A percentile compares a stretch with the other conserved stretches of the same genome.
phyloP scores from a whole-genome alignment of 2,329 filamentous ascomycete species.

The Talaromyces sp. region DNA sequence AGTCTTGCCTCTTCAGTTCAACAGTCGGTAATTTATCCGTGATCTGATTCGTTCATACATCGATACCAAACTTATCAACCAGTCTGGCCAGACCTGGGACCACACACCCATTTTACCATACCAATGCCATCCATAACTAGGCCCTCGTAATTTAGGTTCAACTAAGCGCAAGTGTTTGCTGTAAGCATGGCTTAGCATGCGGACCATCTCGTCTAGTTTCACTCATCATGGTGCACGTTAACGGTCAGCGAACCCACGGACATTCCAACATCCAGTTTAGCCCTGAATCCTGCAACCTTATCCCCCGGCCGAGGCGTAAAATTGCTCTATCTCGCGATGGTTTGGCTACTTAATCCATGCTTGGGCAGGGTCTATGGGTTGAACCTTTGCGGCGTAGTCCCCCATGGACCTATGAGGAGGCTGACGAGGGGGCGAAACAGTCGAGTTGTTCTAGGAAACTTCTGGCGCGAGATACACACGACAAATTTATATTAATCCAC shows the following conservation, averaged over 20 bases:
- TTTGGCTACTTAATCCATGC: neutral
- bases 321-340: neutral
- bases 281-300: neutral
- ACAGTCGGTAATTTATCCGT: neutral
- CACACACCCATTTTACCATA: neutral
- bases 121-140: neutral
- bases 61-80: neutral
- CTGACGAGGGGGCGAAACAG: neutral
- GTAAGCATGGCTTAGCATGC: neutral
- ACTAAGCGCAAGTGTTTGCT: neutral
- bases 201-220: neutral
- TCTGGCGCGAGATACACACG: slow-evolving; percentile 3
- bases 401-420: neutral
- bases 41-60: neutral
- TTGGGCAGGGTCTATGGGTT: neutral
- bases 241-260: neutral
- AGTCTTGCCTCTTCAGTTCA: neutral
- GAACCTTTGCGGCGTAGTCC: neutral
- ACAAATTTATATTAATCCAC: slow-evolving; percentile 1
- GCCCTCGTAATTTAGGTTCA: slow-evolving; percentile 2
- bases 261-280: neutral
- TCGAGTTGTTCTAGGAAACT: neutral
- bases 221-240: neutral
- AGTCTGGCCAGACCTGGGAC: neutral
- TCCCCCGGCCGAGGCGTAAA: neutral